Percentiles rank a stretch among this genome's conserved stretches.
Conservation (phyloP, 805 yeast species). For the Cyberlindnera americana region DNA sequence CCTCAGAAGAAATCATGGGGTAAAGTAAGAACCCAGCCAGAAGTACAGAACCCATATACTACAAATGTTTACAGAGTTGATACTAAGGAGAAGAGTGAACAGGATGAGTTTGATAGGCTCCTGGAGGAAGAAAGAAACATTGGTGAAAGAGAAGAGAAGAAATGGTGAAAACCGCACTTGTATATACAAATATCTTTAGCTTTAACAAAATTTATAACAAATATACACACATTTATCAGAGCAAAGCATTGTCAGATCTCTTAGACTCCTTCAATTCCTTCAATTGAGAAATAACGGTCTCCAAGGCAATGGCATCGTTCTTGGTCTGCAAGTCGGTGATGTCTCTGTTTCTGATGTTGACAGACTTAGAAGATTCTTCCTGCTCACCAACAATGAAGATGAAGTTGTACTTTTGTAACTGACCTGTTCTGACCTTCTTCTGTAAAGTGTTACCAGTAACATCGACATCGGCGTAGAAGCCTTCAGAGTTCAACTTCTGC, state of each 20-base stretch:
- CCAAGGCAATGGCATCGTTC: constrained; percentile 76
- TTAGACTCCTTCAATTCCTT: constrained; percentile 62
- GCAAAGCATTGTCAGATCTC: constrained; percentile 61
- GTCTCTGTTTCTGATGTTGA: constrained; percentile 96
- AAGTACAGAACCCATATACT: constrained; percentile 13
- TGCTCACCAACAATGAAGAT: constrained; percentile 96
- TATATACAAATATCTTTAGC: too few relatives aligned
- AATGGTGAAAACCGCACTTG: too few relatives aligned
- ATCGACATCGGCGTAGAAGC: constrained; percentile 91
- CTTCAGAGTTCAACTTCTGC: constrained; percentile 61
- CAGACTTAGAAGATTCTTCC: constrained; percentile 75
- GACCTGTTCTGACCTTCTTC: constrained; percentile 98
- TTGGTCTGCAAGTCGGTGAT: constrained; percentile 89
- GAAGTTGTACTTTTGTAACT: constrained; percentile 90
- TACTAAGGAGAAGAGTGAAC: constrained; percentile 2
- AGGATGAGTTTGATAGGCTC: constrained; percentile 24
- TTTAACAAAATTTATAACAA: too few relatives aligned
- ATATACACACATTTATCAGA: too few relatives aligned
- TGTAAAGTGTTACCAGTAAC: constrained; percentile 93
- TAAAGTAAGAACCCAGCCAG: constrained; percentile 24
- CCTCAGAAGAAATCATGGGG: constrained; percentile 25
- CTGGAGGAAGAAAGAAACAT: constrained; percentile 25
- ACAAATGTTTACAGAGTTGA: constrained; percentile 14
- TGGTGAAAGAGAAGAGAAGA: constrained; percentile 17
- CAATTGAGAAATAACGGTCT: constrained; percentile 68